Evolutionary conservation across 352 stramenopile species (phyloP).

Genomic region (Pythium rishiriense): DNA sequence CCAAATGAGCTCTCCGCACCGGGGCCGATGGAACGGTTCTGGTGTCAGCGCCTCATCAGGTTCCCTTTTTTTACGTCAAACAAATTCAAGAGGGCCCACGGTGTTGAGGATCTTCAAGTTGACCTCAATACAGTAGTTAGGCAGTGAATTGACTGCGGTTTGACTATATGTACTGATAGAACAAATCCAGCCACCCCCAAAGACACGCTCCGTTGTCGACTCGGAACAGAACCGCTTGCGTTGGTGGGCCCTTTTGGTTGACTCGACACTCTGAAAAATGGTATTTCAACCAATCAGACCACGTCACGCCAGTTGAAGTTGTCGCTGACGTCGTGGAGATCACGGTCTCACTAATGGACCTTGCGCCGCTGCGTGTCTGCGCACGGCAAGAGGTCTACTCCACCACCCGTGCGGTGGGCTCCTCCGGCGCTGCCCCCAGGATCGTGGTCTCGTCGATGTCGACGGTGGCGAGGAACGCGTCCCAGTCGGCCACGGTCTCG

Average conservation of each 20-base stretch:
- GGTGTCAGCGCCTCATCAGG: background rate
- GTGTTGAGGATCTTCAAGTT: conserved; percentile 5
- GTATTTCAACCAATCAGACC: conserved; percentile 14
- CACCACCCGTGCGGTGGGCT: too few relatives aligned
- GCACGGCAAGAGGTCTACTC: too few relatives aligned
- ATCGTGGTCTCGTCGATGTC: background rate
- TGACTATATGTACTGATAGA: conserved; percentile 17
- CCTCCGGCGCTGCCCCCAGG: background rate
- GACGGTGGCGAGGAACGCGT: conserved; percentile 33
- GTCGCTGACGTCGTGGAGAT: background rate
- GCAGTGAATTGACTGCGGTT: too few relatives aligned
- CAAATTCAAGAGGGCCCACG: background rate
- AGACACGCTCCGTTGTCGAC: conserved; percentile 7
- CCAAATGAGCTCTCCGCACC: background rate
- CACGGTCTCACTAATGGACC: background rate
- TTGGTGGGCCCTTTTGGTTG: conserved; percentile 7
- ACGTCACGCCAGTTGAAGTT: conserved; percentile 8
- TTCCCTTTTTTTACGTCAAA: conserved; percentile 16
- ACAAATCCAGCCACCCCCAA: background rate
- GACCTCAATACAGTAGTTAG: background rate
- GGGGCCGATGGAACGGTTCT: background rate
- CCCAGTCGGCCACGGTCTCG: conserved; percentile 34
- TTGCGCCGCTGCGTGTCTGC: background rate
- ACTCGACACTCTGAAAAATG: conserved; percentile 3
- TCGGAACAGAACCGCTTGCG: background rate